Evolutionary conservation across 2,329 filamentous ascomycete genomes (phyloP).

Genomic region (Sporothrix globosa): DNA sequence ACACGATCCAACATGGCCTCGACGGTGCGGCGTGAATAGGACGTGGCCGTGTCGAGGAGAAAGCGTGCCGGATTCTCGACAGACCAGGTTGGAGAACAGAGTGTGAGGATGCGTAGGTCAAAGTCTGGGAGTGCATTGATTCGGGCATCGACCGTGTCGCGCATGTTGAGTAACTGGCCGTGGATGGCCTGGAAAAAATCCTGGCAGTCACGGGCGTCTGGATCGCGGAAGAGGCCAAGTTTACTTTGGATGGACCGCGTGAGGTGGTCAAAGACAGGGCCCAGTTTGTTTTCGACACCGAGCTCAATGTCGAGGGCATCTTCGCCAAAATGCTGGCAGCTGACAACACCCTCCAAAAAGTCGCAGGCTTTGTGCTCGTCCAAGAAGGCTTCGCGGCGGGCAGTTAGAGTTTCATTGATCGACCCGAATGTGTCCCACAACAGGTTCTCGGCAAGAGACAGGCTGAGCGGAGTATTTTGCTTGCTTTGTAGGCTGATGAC

Average conservation of each 20-base stretch:
- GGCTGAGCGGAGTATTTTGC: constrained; percentile 54
- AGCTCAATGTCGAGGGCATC: constrained; percentile 53
- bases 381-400: constrained; percentile 49
- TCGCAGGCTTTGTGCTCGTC: constrained; percentile 46
- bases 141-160: constrained; percentile 49
- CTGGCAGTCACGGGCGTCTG: constrained; percentile 49
- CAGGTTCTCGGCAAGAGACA: constrained; percentile 52
- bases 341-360: constrained; percentile 44
- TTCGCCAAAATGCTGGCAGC: constrained; percentile 48
- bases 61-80: constrained; percentile 53
- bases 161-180: constrained; percentile 44
- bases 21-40: constrained; percentile 51
- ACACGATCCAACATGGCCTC: constrained; percentile 56
- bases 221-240: constrained; percentile 51
- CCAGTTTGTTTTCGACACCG: constrained; percentile 55
- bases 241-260: constrained; percentile 50
- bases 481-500: constrained; percentile 51
- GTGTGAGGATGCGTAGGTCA: constrained; percentile 52
- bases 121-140: constrained; percentile 53
- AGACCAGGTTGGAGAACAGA: constrained; percentile 53
- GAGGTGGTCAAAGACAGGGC: constrained; percentile 52
- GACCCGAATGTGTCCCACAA: constrained; percentile 51
- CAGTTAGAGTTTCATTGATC: constrained; percentile 48
- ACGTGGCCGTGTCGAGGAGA: constrained; percentile 48
- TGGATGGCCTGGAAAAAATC: constrained; percentile 50